These are phyloP conservation scores for Phytophthora pisi DNA, from an alignment of 352 stramenopile genomes.

Conservation along the genomic window DNA sequence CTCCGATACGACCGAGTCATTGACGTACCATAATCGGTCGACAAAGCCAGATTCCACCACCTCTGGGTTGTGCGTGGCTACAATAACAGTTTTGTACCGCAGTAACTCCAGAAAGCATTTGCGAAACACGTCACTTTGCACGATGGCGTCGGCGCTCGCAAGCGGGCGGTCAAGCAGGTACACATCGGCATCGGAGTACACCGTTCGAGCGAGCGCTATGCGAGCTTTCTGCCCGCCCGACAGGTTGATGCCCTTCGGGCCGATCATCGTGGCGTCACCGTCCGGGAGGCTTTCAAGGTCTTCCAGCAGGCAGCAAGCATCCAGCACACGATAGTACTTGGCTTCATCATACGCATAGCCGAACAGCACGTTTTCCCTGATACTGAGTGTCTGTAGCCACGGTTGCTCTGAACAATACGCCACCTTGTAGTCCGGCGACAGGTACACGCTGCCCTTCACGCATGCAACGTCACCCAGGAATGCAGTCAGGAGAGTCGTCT, in stretches of 20 bases:
- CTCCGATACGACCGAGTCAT: constrained; percentile 29
- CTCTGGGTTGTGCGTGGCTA: constrained; percentile 93
- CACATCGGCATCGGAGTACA: constrained; percentile 46
- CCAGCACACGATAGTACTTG: constrained; percentile 53
- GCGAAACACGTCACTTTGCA: constrained; percentile 52
- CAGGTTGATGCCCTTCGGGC: constrained; percentile 38
- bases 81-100: constrained; percentile 64
- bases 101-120: constrained; percentile 49
- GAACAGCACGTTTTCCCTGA: constrained; percentile 96
- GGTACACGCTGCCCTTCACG: constrained; percentile 32
- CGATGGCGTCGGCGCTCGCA: constrained; percentile 38
- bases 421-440: constrained; percentile 38
- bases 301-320: constrained; percentile 53
- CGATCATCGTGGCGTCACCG: constrained; percentile 44
- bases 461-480: constrained; percentile 43
- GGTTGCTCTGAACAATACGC: constrained; percentile 86
- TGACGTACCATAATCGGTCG: constrained; percentile 39
- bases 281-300: constrained; percentile 46
- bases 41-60: constrained; percentile 48
- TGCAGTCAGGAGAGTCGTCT: constrained; percentile 44
- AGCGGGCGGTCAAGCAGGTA: constrained; percentile 47
- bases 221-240: constrained; percentile 43
- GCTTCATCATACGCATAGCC: constrained; percentile 55
- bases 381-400: constrained; percentile 94
- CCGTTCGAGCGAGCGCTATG: constrained; percentile 43